These are phyloP conservation scores for Pelargonium fulgidum DNA, from an alignment of 441 rosid species.

Conservation along the genomic window DNA sequence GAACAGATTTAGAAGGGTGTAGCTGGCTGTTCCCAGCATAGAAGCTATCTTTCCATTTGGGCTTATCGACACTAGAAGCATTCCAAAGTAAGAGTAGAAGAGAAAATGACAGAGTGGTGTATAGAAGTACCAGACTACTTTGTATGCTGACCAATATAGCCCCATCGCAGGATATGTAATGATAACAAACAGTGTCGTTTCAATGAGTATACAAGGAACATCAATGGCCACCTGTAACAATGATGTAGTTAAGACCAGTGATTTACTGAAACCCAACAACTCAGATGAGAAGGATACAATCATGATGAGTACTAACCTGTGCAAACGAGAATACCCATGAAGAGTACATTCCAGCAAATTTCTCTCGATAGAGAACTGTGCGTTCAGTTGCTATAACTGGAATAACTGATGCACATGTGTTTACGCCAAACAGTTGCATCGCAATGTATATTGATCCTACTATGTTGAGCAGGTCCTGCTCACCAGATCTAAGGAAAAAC, in stretches of 20 bases:
- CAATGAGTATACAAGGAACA: not conserved
- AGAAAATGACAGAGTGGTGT: constrained; percentile 11
- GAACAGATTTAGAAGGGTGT: constrained; percentile 20
- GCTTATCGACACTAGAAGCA: constrained; percentile 14
- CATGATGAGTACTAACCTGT: not conserved
- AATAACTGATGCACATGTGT: constrained; percentile 24
- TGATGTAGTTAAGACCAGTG: not conserved
- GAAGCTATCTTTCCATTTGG: constrained; percentile 15
- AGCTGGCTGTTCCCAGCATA: constrained; percentile 6
- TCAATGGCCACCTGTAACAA: not conserved
- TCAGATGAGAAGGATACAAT: not conserved
- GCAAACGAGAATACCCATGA: not conserved
- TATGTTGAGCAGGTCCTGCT: constrained; percentile 28
- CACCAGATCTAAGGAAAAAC: constrained; percentile 13
- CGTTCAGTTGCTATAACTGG: constrained; percentile 25
- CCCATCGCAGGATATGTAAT: constrained; percentile 33
- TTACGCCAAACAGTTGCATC: constrained; percentile 20
- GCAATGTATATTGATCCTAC: constrained; percentile 25
- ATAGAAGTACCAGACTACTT: constrained; percentile 18
- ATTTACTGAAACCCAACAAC: too few relatives aligned
- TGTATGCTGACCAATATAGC: constrained; percentile 26
- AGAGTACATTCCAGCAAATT: constrained; percentile 6
- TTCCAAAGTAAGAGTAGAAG: constrained; percentile 18
- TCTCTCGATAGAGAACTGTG: not conserved
- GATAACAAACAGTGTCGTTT: constrained; percentile 22